Conservation (phyloP, 352 stramenopile genomes). For the Phytophthora megakarya region DNA sequence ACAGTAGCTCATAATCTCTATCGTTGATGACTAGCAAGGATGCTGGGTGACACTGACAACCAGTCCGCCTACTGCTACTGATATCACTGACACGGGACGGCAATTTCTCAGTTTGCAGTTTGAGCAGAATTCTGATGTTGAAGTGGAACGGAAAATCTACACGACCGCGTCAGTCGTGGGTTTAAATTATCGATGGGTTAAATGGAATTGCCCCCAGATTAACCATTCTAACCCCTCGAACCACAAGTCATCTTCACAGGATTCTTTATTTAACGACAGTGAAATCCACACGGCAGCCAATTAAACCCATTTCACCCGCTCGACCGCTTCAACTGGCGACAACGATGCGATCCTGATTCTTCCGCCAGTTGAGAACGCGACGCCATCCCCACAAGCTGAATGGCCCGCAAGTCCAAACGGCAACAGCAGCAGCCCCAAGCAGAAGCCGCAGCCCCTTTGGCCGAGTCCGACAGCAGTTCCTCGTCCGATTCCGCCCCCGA, state of each 20-base stretch:
- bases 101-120: no score
- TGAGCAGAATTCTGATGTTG: no score
- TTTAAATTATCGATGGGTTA: neutral
- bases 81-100: no score
- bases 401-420: slow-evolving; percentile 40
- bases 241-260: neutral
- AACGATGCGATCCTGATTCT: slow-evolving; percentile 21
- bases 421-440: no score
- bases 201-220: neutral
- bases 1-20: no score
- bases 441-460: slow-evolving; percentile 10
- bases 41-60: no score
- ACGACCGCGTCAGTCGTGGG: neutral
- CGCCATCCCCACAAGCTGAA: slow-evolving; percentile 31
- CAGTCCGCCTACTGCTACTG: no score
- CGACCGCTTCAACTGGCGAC: neutral
- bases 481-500: slow-evolving; percentile 26
- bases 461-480: slow-evolving; percentile 22
- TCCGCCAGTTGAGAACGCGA: slow-evolving; percentile 37
- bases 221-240: neutral
- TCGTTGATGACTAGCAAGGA: no score
- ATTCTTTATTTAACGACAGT: neutral
- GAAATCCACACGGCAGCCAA: neutral
- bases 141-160: neutral
- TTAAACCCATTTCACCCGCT: neutral